A percentile compares a stretch with the other conserved stretches of the same genome.
Conservation (phyloP, 139 green algal species). For the Haematococcus sp. region DNA sequence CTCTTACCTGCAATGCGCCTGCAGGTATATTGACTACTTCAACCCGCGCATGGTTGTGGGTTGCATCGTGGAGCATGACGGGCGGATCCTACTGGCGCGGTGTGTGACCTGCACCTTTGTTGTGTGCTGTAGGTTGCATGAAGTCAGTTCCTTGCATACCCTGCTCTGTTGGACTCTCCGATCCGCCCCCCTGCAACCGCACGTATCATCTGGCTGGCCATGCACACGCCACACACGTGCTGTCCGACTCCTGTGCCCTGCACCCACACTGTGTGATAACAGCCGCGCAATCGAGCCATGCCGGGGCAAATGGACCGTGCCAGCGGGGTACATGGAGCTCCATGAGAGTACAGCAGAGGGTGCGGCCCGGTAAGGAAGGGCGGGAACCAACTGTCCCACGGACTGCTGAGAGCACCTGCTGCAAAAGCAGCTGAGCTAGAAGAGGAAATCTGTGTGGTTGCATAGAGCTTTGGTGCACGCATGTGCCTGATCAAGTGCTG, state of each 20-base stretch:
- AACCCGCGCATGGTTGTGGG: slow-evolving; percentile 86
- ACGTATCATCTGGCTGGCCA: too few species aligned
- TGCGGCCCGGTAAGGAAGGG: slow-evolving; percentile 8
- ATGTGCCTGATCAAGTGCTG: too few species aligned
- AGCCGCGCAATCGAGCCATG: slow-evolving; percentile 85
- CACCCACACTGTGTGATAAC: too few species aligned
- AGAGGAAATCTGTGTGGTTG: too few species aligned
- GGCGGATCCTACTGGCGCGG: slow-evolving; percentile 71
- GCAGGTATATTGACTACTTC: slow-evolving; percentile 66
- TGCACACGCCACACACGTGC: too few species aligned
- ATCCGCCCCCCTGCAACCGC: background rate
- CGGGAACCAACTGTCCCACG: too few species aligned
- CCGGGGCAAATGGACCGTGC: slow-evolving; percentile 80
- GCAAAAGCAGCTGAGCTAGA: too few species aligned
- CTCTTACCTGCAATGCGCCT: background rate
- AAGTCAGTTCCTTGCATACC: too few species aligned
- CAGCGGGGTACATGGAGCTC: slow-evolving; percentile 78
- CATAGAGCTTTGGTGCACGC: too few species aligned
- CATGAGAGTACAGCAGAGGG: slow-evolving; percentile 34
- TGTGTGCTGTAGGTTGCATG: background rate
- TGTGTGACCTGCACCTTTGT: background rate
- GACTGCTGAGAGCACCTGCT: too few species aligned
- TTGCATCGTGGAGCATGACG: slow-evolving; percentile 78
- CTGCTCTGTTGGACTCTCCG: background rate
- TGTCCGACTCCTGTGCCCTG: too few species aligned